Conservation (phyloP, 805 yeast genomes). For the Kuraishia hungarica region DNA sequence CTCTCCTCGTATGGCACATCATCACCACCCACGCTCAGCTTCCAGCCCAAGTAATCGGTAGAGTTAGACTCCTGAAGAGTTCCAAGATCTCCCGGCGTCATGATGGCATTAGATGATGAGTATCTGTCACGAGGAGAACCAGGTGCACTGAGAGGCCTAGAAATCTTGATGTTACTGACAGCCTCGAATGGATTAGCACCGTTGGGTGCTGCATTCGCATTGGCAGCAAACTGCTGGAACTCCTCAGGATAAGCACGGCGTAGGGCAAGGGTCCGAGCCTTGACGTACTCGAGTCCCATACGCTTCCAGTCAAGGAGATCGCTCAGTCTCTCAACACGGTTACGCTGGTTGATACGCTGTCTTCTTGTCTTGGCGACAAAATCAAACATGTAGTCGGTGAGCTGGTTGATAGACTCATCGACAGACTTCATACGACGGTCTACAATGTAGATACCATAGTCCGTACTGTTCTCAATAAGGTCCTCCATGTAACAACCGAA, state of each 20-base stretch:
- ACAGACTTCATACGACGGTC: constrained; percentile 89
- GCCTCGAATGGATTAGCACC: constrained; percentile 24
- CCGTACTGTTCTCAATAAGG: constrained; percentile 85
- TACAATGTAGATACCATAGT: constrained; percentile 94
- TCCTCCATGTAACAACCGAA: constrained; percentile 99
- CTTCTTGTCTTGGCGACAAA: constrained; percentile 86
- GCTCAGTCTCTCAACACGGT: constrained; percentile 88
- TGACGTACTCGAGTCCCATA: constrained; percentile 94
- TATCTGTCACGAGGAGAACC: constrained; percentile 83
- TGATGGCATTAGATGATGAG: constrained; percentile 44
- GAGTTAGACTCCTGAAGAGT: constrained; percentile 85
- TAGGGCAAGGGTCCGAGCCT: constrained; percentile 87
- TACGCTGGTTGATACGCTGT: constrained; percentile 95
- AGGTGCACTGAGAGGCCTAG: constrained; percentile 93
- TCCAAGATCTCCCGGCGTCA: constrained; percentile 99
- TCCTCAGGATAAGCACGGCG: constrained; percentile 91
- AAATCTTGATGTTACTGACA: constrained; percentile 51
- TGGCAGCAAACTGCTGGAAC: constrained; percentile 36
- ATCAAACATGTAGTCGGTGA: constrained; percentile 82
- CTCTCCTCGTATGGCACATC: constrained; percentile 32
- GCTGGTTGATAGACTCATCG: constrained; percentile 88
- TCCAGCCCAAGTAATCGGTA: constrained; percentile 69
- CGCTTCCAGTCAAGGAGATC: constrained; percentile 96
- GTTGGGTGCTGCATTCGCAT: constrained; percentile 13
- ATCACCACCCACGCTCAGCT: constrained; percentile 27